Base-by-base conservation (phyloP, 2,329 filamentous ascomycete species). In the Plectosphaerella cucumerina region DNA sequence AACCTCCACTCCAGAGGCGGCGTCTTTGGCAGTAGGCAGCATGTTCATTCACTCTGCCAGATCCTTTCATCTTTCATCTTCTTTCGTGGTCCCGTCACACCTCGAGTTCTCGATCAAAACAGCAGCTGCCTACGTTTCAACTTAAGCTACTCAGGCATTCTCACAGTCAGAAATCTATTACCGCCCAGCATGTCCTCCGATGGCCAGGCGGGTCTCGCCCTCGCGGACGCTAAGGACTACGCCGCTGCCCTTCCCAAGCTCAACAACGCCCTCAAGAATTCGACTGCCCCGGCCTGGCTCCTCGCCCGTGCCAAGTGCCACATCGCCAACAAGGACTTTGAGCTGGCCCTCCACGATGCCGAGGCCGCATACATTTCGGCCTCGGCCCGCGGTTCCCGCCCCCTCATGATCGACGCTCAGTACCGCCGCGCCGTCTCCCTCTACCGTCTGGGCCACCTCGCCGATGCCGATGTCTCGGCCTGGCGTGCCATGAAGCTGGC, bases 221-320 rank as follows among this genome's bases (percentile, higher is more conserved):
- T 90, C 50, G 76, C 90, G 51, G 71, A 81, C 23, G 73, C 70
- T 9, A 78, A 78, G 47, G 78, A 92, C 53, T 93, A 83, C 67
- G 71, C 77, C 5, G 74, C 77, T 44, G 91, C 89, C 43, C 81
- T 96, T 58, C 66, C 73, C 34, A 79, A 85, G 59, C 86, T 87
- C 56, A 87, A 86, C 8, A 68, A 73, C 37, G 90, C 89, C 6
- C 74, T 96, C 33, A 71, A 82, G 54, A 76, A 76, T 12, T 84
- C 86, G 0, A 74, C 74, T 37, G 90, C 89, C 3, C 87, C 90
- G 1, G 71, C 80, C 46, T 97, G 94, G 81, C 86, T 93, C 55
- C 82, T 94, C 56, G 84, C 87, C 58, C 89, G 93, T 18, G 88
- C 90, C 5, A 90, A 85, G 41, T 90, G 90, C 37, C 86, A 91